These are phyloP conservation scores for Vitellaria paradoxa DNA, from an alignment of 179 eudicot species.

Conservation along the genomic window DNA sequence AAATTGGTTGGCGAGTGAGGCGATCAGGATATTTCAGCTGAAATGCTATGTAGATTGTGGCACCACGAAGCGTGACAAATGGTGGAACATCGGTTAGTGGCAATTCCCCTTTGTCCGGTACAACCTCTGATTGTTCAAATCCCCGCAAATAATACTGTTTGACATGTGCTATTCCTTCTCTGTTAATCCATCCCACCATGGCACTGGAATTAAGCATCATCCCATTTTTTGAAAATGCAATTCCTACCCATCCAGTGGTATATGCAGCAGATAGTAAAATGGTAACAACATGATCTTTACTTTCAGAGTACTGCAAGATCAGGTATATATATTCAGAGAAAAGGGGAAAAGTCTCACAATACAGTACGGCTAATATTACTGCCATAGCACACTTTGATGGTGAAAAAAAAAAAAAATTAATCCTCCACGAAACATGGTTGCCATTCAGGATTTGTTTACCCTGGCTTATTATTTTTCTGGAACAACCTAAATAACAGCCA, in stretches of 20 bases:
- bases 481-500: background rate
- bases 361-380: background rate
- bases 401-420: too few species aligned
- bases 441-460: background rate
- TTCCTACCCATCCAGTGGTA: slow-evolving; percentile 95
- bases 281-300: slow-evolving; percentile 63
- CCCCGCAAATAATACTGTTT: slow-evolving; percentile 67
- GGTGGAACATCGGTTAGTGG: slow-evolving; percentile 70
- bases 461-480: background rate
- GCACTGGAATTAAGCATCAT: slow-evolving; percentile 87
- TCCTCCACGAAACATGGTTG: background rate
- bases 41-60: slow-evolving; percentile 74
- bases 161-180: slow-evolving; percentile 61
- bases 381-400: too few species aligned
- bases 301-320: slow-evolving; percentile 71
- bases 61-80: slow-evolving; percentile 62
- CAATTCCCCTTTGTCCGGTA: slow-evolving; percentile 62
- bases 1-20: slow-evolving; percentile 55
- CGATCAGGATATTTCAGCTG: slow-evolving; percentile 58
- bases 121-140: slow-evolving; percentile 43
- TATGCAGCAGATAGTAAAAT: slow-evolving; percentile 73
- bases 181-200: slow-evolving; percentile 89
- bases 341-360: background rate
- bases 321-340: slow-evolving; percentile 2
- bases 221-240: slow-evolving; percentile 85